phyloP scores from a whole-genome alignment of 179 eudicot species.

The Beta lomatogona region DNA sequence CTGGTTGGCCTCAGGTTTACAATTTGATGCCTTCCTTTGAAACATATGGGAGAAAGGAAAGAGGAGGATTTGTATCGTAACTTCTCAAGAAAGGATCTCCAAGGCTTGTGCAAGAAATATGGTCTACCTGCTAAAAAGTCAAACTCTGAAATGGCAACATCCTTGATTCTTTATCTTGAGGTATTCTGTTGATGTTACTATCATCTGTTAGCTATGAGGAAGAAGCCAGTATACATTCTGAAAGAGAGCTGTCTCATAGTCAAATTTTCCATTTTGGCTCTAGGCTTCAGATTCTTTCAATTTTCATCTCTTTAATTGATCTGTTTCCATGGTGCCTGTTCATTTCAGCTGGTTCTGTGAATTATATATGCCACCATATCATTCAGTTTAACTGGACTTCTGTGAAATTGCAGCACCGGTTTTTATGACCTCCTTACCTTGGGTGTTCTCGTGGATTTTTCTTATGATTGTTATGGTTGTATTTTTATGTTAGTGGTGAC shows the following conservation, averaged over 20 bases:
- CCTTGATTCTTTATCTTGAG: conserved; percentile 47
- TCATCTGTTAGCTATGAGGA: conserved; percentile 1
- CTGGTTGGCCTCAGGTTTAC: conserved; percentile 29
- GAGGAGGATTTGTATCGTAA: conserved; percentile 40
- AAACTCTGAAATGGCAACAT: conserved; percentile 49
- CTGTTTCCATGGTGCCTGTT: neutral
- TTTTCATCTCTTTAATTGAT: conserved; percentile 5
- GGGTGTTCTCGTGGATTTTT: neutral
- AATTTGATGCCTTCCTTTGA: conserved; percentile 35
- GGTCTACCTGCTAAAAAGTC: conserved; percentile 55
- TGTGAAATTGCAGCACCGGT: neutral
- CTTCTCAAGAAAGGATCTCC: conserved; percentile 57
- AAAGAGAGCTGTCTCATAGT: conserved; percentile 1
- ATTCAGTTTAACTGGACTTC: neutral
- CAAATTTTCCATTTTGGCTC: neutral
- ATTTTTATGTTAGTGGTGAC: neutral
- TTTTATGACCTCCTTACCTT: neutral
- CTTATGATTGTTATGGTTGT: neutral
- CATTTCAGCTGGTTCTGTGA: neutral
- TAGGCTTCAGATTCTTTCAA: neutral
- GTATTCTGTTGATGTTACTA: conserved; percentile 33
- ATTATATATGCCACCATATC: conserved; percentile 5
- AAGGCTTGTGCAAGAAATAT: conserved; percentile 55
- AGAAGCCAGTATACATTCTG: conserved; percentile 1
- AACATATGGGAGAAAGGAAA: conserved; percentile 41